These are phyloP conservation scores for Saccharomyces uvarum DNA, from an alignment of 1,139 yeast species.

Conservation along the genomic window DNA sequence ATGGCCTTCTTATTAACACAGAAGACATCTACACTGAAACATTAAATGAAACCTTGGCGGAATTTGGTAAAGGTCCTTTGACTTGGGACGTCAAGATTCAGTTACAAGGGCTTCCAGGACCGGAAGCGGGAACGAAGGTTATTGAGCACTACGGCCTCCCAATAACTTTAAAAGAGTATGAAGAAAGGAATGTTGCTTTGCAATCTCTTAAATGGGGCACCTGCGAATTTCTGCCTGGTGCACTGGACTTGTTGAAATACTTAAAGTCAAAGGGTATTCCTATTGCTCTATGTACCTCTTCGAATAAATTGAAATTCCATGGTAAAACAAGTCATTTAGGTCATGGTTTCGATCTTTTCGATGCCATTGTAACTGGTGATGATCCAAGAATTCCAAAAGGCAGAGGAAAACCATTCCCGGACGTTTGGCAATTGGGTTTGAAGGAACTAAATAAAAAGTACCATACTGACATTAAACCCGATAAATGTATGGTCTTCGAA, in stretches of 20 bases:
- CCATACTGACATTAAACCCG: constrained; percentile 48
- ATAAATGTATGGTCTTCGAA: constrained; percentile 83
- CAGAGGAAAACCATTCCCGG: constrained; percentile 87
- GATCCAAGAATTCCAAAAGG: constrained; percentile 75
- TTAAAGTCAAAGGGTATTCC: constrained; percentile 52
- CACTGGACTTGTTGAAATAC: constrained; percentile 53
- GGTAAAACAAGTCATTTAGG: constrained; percentile 64
- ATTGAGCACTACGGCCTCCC: constrained; percentile 64
- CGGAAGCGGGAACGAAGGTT: constrained; percentile 55
- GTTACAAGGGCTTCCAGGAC: constrained; percentile 87
- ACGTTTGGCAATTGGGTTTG: constrained; percentile 81
- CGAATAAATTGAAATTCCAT: constrained; percentile 50
- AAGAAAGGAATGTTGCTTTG: constrained; percentile 41
- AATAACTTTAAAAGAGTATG: constrained; percentile 55
- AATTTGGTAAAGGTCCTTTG: constrained; percentile 66
- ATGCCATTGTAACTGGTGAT: constrained; percentile 78
- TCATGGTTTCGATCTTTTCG: constrained; percentile 55
- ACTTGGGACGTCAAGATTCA: constrained; percentile 86
- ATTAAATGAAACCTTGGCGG: constrained; percentile 54
- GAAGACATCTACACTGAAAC: constrained; percentile 85
- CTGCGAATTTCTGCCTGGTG: constrained; percentile 75
- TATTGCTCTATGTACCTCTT: constrained; percentile 88
- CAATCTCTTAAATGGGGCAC: constrained; percentile 59
- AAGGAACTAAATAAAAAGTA: constrained; percentile 50
- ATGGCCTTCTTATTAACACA: constrained; percentile 83